Conservation (phyloP, 1,284 basidiomycete genomes). For the Naganishia cerealis region DNA sequence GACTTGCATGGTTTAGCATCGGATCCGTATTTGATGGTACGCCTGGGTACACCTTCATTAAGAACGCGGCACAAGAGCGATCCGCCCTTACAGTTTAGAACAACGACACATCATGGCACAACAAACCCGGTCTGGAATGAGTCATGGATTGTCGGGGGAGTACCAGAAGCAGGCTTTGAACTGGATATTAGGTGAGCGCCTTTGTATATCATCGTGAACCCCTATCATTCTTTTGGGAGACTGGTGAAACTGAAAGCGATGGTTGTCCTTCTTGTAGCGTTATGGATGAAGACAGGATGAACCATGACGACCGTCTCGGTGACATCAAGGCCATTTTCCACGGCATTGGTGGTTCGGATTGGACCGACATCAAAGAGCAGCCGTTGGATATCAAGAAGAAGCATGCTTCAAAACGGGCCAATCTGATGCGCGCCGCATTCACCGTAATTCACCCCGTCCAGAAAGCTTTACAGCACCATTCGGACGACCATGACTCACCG, state of each 20-base stretch:
- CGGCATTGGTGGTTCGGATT: conserved; percentile 11
- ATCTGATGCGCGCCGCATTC: conserved; percentile 12
- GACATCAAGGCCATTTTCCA: conserved; percentile 43
- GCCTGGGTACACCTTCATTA: conserved; percentile 40
- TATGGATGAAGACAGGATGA: conserved; percentile 57
- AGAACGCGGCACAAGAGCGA: conserved; percentile 43
- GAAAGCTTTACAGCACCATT: conserved; percentile 6
- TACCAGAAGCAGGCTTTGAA: conserved; percentile 54
- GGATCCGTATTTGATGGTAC: conserved; percentile 56
- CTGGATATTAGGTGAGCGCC: conserved; percentile 43
- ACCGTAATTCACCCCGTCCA: conserved; percentile 11
- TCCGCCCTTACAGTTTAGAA: conserved; percentile 54
- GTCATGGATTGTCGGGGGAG: conserved; percentile 56
- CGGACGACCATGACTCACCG: conserved; percentile 1
- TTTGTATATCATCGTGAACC: neutral
- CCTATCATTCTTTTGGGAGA: neutral
- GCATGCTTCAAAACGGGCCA: conserved; percentile 26
- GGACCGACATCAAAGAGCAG: conserved; percentile 24
- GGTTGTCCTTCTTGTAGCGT: conserved; percentile 35
- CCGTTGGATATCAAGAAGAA: conserved; percentile 19
- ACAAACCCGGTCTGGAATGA: conserved; percentile 55
- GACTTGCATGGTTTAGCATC: conserved; percentile 53
- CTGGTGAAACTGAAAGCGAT: neutral
- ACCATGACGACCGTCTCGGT: conserved; percentile 58
- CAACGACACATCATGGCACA: conserved; percentile 52